A percentile compares a stretch with the other conserved stretches of the same genome.
phyloP scores from a whole-genome alignment of 768 basidiomycete genomes.

The Wakefieldia striispora region DNA sequence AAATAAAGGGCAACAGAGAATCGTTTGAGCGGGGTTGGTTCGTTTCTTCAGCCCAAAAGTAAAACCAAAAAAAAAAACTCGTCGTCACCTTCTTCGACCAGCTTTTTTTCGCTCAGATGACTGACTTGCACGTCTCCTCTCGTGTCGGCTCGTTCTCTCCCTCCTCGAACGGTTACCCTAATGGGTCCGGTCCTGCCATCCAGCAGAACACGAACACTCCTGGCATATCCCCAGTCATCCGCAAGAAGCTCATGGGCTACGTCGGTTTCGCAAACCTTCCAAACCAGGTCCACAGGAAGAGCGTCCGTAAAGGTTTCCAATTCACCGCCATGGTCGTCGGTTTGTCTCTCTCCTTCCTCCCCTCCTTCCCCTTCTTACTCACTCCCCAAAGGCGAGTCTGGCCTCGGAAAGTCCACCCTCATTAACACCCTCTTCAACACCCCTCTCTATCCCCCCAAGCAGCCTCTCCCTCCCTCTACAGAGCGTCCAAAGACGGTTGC shows the following conservation, averaged over 20 bases:
- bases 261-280: constrained; percentile 97
- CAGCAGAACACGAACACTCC: constrained; percentile 33
- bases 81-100: constrained; percentile 14
- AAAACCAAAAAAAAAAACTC: constrained; percentile 34
- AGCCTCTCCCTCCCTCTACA: constrained; percentile 76
- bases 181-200: constrained; percentile 65
- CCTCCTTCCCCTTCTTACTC: constrained; percentile 9
- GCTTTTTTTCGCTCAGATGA: constrained; percentile 48
- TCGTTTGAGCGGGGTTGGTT: constrained; percentile 22
- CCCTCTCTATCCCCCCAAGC: constrained; percentile 87
- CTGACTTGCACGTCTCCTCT: constrained; percentile 56
- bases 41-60: constrained; percentile 50
- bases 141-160: constrained; percentile 58
- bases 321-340: constrained; percentile 99
- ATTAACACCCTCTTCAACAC: constrained; percentile 99
- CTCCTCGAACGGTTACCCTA: constrained; percentile 56
- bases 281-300: constrained; percentile 99
- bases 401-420: constrained; percentile 97
- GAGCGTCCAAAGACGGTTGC: constrained; percentile 92
- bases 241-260: constrained; percentile 94
- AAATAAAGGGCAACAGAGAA: constrained; percentile 35
- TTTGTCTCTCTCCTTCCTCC: constrained; percentile 43
- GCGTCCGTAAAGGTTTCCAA: constrained; percentile 97
- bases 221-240: constrained; percentile 44
- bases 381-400: constrained; percentile 80